Evolutionary conservation across 208 protist species (phyloP), one percentile per base, ranked within the genome.

Genomic region (Leishmania tropica): DNA sequence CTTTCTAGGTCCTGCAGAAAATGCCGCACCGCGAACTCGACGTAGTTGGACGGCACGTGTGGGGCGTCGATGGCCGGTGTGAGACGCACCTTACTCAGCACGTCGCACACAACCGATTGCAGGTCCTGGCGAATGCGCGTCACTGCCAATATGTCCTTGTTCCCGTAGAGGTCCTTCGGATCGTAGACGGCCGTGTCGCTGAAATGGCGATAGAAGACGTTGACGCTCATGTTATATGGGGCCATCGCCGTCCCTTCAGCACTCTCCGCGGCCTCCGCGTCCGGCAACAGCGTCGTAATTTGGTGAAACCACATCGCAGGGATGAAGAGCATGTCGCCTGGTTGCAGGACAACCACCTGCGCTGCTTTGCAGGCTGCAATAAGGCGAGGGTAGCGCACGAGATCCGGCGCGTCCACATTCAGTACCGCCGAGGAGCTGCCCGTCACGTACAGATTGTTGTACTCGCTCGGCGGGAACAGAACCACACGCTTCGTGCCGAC

Each of bases 271-370:
- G 40, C 13, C 47, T 76, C 78, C 15, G 56, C 58, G 8, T 80
- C 81, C 28, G 76, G 80, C 56, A 77, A 72, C 19, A 96, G 80
- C 15, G 95, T 96, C 6, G 93, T 96, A 81, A 97, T 92, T 83
- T 96, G 92, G 80, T 99, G 97, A 76, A 98, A 98, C 95, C 97
- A 99, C 42, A 94, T 89, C 17, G 97, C 91, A 21, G 96, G 97
- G 54, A 99, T 89, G 85, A 98, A 98, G 42, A 99, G 90, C 86
- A 99, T 95, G 85, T 99, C 97, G 24, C 97, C 97, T 4, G 96
- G 93, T 42, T 89, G 81, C 72, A 98, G 80, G n/a, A 91, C 80
- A 0, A 97, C 94, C 78, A 95, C 92, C 48, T 91, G 79, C 0
- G 89, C 89, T n/a, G 86, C 68, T 80, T 95, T 90, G 81, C 86